phyloP scores from a whole-genome alignment of 2,329 filamentous ascomycete genomes.

The Fusarium illudens region DNA sequence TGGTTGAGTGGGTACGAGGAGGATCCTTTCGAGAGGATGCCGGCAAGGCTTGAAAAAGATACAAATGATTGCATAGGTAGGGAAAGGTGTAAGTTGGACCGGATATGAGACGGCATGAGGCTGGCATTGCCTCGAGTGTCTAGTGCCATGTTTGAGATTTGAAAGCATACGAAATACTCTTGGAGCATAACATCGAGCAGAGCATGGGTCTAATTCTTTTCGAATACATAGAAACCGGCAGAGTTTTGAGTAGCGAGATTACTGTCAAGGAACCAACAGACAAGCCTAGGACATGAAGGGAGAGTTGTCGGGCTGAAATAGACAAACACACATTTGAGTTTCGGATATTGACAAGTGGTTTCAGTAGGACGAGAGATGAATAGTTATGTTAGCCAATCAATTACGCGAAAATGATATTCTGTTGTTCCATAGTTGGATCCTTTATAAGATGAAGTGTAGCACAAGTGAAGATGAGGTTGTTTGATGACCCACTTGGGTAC shows the following conservation, averaged over 20 bases:
- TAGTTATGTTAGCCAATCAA: background rate
- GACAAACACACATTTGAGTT: background rate
- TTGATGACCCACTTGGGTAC: conserved; percentile 9
- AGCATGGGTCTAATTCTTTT: conserved; percentile 2
- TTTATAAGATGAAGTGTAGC: background rate
- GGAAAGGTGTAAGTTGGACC: background rate
- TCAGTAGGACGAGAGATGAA: background rate
- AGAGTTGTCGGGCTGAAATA: background rate
- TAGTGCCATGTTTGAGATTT: background rate
- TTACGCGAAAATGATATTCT: background rate
- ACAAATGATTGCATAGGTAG: conserved; percentile 1
- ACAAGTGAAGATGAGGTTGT: conserved; percentile 7
- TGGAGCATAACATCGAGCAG: background rate
- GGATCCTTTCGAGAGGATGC: conserved; percentile 51
- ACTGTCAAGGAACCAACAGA: background rate
- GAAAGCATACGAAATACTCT: background rate
- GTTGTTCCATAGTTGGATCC: conserved; percentile 1
- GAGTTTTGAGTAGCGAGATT: conserved; percentile 12
- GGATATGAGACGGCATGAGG: background rate
- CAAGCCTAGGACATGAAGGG: background rate
- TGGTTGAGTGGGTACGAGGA: conserved; percentile 78
- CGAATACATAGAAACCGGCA: conserved; percentile 15
- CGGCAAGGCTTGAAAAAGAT: conserved; percentile 18
- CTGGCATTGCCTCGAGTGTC: background rate
- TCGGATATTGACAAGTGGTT: background rate